Conservation (phyloP, 2,329 filamentous ascomycete species). For the Lasiodiplodia sp. region DNA sequence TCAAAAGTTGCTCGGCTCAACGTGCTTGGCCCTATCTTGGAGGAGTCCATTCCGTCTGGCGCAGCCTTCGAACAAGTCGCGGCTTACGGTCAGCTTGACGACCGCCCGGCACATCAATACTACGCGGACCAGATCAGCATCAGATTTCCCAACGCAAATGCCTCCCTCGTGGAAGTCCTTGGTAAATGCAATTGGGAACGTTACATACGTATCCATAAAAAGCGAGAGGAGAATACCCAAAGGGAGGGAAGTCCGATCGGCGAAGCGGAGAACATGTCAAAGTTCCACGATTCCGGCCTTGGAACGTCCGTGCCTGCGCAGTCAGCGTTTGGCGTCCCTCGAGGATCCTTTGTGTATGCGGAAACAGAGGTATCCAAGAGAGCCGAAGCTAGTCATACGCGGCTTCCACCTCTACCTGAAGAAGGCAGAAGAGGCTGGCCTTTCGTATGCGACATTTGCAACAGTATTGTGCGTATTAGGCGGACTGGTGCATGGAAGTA, state of each 20-base stretch:
- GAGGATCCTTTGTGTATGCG: constrained; percentile 31
- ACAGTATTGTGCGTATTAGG: constrained; percentile 30
- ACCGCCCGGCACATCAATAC: constrained; percentile 34
- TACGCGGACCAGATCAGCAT: constrained; percentile 34
- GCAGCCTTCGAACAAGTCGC: constrained; percentile 19
- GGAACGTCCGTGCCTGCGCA: background rate
- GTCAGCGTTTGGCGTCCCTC: background rate
- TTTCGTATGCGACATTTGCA: constrained; percentile 38
- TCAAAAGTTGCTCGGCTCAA: constrained; percentile 27
- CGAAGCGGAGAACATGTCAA: constrained; percentile 29
- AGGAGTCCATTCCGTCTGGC: constrained; percentile 6
- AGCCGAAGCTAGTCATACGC: constrained; percentile 30
- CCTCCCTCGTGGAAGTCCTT: constrained; percentile 25
- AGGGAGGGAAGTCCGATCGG: background rate
- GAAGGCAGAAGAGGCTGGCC: constrained; percentile 34
- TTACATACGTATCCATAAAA: constrained; percentile 35
- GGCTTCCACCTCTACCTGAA: constrained; percentile 35
- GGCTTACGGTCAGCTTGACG: constrained; percentile 4
- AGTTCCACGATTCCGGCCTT: constrained; percentile 36
- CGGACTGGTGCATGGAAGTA: constrained; percentile 38
- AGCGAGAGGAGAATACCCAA: constrained; percentile 29
- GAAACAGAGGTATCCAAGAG: constrained; percentile 35
- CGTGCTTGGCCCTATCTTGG: constrained; percentile 29
- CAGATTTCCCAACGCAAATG: constrained; percentile 34
- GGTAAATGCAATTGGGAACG: constrained; percentile 37